Conservation (phyloP, 2,329 filamentous ascomycete genomes). For the Xylariaceae sp. region DNA sequence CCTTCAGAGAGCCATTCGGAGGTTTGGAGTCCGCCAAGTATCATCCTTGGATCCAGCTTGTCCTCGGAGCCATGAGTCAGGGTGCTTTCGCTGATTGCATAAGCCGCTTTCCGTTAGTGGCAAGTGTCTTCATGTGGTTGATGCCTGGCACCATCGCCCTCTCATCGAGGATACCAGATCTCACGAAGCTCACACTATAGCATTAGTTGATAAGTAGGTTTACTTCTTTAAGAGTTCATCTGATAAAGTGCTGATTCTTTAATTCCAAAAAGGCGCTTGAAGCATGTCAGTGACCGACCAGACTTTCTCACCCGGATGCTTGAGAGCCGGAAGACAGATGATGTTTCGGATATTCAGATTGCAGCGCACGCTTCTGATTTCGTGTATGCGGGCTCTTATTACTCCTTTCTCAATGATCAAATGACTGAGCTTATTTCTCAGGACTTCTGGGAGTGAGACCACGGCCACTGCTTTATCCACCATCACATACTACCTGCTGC, state of each 20-base stretch:
- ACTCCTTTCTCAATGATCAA: no score
- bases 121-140: conserved; percentile 9
- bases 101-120: conserved; percentile 21
- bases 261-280: conserved; percentile 15
- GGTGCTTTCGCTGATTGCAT: conserved; percentile 20
- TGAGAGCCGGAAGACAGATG: conserved; percentile 14
- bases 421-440: no score
- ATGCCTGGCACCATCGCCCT: conserved; percentile 13
- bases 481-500: conserved; percentile 17
- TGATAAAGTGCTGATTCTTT: background rate
- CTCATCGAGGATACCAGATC: conserved; percentile 10
- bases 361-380: conserved; percentile 27
- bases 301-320: conserved; percentile 26
- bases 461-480: conserved; percentile 12
- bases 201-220: conserved; percentile 16
- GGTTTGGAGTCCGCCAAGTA: background rate
- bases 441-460: no score
- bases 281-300: conserved; percentile 11
- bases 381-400: conserved; percentile 23
- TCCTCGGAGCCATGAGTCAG: conserved; percentile 16
- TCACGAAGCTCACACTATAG: conserved; percentile 18
- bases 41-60: conserved; percentile 23
- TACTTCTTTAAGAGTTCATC: background rate
- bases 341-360: conserved; percentile 22
- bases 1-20: conserved; percentile 1